These are phyloP conservation scores for Lantana camara DNA, from an alignment of 257 asterid genomes.

Conservation along the genomic window DNA sequence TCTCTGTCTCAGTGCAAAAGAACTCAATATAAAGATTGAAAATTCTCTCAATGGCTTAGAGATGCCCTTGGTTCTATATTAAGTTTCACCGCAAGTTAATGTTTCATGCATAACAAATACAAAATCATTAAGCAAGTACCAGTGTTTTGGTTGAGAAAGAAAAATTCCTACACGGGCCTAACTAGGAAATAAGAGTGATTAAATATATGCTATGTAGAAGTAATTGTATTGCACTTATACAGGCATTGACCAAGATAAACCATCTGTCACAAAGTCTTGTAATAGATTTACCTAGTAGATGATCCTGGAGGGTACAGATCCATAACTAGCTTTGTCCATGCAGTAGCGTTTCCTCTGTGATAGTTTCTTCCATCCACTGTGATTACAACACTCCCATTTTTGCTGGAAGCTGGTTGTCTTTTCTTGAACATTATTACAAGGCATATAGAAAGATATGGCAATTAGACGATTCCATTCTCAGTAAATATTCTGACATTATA, in stretches of 20 bases:
- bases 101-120: background rate
- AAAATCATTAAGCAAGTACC: conserved; percentile 20
- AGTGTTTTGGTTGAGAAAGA: conserved; percentile 3
- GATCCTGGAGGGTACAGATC: conserved; percentile 83
- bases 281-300: conserved; percentile 50
- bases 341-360: conserved; percentile 53
- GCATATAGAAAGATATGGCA: conserved; percentile 35
- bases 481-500: conserved; percentile 7
- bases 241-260: background rate
- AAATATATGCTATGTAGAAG: background rate
- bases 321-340: conserved; percentile 94
- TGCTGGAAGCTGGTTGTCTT: conserved; percentile 99
- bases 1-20: conserved; percentile 6
- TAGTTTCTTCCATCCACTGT: conserved; percentile 64
- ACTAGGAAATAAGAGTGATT: background rate
- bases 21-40: background rate
- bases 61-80: conserved; percentile 10
- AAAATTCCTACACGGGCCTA: background rate
- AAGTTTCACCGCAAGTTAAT: conserved; percentile 2
- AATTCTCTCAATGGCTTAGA: background rate
- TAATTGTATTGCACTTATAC: background rate
- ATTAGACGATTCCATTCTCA: conserved; percentile 40
- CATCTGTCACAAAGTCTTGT: background rate
- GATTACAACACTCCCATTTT: conserved; percentile 69
- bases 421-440: conserved; percentile 79